Evolutionary conservation across 441 rosid species (phyloP), one percentile per base, ranked within the genome.

Genomic region (Biscutella laevigata): DNA sequence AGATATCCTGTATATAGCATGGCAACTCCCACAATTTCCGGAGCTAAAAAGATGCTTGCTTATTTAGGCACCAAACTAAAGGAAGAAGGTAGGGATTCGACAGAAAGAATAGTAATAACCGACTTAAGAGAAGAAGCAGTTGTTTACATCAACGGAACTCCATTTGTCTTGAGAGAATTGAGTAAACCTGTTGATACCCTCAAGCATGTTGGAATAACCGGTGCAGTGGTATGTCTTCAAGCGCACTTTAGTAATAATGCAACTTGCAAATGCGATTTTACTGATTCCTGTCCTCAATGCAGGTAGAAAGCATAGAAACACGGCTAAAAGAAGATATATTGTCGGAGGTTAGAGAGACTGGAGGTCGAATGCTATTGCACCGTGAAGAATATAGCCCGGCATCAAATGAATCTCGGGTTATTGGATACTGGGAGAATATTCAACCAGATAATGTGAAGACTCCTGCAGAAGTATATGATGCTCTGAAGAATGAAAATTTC

Each of bases 71-170:
- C 94, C 59, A 74, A 83, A 62, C 71, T 76, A 28, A 68, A 69
- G 53, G 79, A 58, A 45, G 88, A 76, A 68, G 86, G 80, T 39
- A 62, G 69, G 9, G 62, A 38, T 44, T 66, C 77, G 57, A 65
- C 61, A 59, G 76, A 69, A 71, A 94, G 78, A 60, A 74, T 83
- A 58, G 67, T 94, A 53, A 62, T 94, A 59, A 94, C 88, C 39
- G 97, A 94, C 71, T 71, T 88, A 33, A 83, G 97, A 80, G 97
- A 94, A 84, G 99, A 94, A 64, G 91, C 95, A 26, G 88, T 83
- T 69, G 96, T 89, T 67, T 94, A 89, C 81, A 89, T 89, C 51
- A 77, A 83, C 69, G 96, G 91, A 58, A 82, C 84, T 15, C 97
- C 99, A 22, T 94, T 89, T 77, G 97, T 86, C 61, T 84, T 84